Percentiles rank a stretch among this genome's conserved stretches.
These are phyloP conservation scores for Erodium chrysanthum DNA, from an alignment of 441 rosid genomes.

Conservation along the genomic window DNA sequence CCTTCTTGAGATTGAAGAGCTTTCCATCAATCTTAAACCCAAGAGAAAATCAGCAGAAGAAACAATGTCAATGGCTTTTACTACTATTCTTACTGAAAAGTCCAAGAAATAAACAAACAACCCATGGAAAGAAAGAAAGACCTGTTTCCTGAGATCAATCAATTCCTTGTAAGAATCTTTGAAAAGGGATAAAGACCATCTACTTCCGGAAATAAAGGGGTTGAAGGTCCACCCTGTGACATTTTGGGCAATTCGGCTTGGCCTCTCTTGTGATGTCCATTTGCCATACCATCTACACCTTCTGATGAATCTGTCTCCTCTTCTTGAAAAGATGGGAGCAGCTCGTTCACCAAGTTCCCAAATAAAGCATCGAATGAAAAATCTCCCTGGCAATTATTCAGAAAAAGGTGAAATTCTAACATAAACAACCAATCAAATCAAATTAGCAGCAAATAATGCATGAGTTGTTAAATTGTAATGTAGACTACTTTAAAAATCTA, in stretches of 20 bases:
- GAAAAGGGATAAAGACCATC: constrained; percentile 76
- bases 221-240: constrained; percentile 36
- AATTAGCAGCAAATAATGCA: background rate
- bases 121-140: constrained; percentile 19
- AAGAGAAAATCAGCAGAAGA: constrained; percentile 11
- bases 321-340: constrained; percentile 74
- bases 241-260: constrained; percentile 48
- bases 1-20: constrained; percentile 79
- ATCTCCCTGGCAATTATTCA: constrained; percentile 53
- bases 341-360: constrained; percentile 79
- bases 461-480: background rate
- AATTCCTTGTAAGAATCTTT: constrained; percentile 84
- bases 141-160: constrained; percentile 87
- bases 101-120: background rate
- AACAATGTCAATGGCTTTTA: constrained; percentile 2
- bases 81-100: background rate
- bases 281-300: constrained; percentile 56
- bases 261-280: constrained; percentile 57
- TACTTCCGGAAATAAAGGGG: constrained; percentile 90
- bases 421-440: background rate
- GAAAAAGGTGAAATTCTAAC: background rate
- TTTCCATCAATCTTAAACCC: constrained; percentile 72
- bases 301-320: constrained; percentile 66
- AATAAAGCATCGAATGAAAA: constrained; percentile 93
- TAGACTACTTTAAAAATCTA: background rate